Base-by-base conservation (phyloP, 78 protist genomes). In the Dictyostelium firmibasis region DNA sequence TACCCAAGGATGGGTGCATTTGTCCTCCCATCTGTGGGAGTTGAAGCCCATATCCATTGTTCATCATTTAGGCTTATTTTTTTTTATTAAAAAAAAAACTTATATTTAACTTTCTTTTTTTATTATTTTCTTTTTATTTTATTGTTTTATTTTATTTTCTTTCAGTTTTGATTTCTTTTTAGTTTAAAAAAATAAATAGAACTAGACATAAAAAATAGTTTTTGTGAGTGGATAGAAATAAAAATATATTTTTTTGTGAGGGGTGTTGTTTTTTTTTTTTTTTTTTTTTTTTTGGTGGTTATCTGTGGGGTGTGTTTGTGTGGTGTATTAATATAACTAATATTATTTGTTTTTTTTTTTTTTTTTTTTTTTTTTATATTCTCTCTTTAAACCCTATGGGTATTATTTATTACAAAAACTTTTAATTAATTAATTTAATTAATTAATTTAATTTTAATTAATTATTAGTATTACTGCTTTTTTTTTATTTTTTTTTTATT, bases 11-110 rank as follows among this genome's bases (percentile, higher is more conserved):
- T 8, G 72, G 29, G 29, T 62, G 72, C 72, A 62, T 62, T 62
- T 62, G 72, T n/a, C 72, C 72, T n/a, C 72, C 72, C 72, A 62
- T 62, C n/a, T 62, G 72, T 62, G 72, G 72, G 8, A 62, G 29
- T 25, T 62, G 72, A 9, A 62, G 29, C 25, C 72, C 72, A 25
- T 62, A 62, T 23, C 72, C 72, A 62, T 62, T 62, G 29, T 62
- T 62, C 72, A 62, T 62, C 33, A 62, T 62, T 62, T 62, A 23
- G n/a, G n/a, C n/a, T n/a, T 62, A n/a, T 7, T 62, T 62, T 62
- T 62, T n/a, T 62, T 62, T 62, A 23, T 62, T 62, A n/a, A n/a
- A n/a, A 62, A 62, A 62, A n/a, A 62, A 60, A 20, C 8, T 60
- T 60, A n/a, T n/a, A n/a, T n/a, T n/a, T n/a, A n/a, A 23, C 6